Conservation (phyloP, 1,139 yeast species). For the Kluyveromyces sp. region DNA sequence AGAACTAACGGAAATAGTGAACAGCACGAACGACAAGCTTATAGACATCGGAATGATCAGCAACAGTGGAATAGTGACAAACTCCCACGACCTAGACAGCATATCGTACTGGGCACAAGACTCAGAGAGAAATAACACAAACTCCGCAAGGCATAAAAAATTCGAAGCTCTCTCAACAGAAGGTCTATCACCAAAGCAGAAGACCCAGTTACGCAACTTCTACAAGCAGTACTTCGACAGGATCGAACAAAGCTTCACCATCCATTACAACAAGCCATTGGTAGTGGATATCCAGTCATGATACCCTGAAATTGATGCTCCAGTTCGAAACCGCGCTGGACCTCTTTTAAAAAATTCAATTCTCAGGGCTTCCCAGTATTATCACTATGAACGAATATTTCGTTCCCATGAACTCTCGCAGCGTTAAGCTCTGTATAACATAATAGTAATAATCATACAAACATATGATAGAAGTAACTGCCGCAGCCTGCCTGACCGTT, state of each 20-base stretch:
- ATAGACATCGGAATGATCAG: conserved; percentile 32
- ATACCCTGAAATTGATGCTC: background rate
- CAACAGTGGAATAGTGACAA: conserved; percentile 30
- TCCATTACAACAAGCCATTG: conserved; percentile 4
- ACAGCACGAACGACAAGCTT: conserved; percentile 34
- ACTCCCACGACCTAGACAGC: conserved; percentile 18
- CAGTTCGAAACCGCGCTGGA: no score
- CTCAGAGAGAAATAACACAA: background rate
- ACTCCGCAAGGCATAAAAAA: background rate
- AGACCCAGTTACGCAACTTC: background rate
- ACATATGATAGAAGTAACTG: no score
- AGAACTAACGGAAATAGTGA: conserved; percentile 34
- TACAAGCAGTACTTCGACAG: conserved; percentile 4
- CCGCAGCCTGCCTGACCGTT: no score
- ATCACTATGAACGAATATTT: background rate
- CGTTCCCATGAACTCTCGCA: no score
- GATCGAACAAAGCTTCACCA: conserved; percentile 1
- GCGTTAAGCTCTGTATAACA: background rate
- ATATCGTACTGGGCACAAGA: background rate
- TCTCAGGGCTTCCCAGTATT: no score
- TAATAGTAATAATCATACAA: background rate
- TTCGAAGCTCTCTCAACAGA: background rate
- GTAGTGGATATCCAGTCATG: conserved; percentile 3
- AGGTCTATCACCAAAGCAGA: background rate
- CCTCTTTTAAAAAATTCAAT: no score